Evolutionary conservation across 176 grass and related monocot species (phyloP).

Genomic region (Aegilops speltoides): DNA sequence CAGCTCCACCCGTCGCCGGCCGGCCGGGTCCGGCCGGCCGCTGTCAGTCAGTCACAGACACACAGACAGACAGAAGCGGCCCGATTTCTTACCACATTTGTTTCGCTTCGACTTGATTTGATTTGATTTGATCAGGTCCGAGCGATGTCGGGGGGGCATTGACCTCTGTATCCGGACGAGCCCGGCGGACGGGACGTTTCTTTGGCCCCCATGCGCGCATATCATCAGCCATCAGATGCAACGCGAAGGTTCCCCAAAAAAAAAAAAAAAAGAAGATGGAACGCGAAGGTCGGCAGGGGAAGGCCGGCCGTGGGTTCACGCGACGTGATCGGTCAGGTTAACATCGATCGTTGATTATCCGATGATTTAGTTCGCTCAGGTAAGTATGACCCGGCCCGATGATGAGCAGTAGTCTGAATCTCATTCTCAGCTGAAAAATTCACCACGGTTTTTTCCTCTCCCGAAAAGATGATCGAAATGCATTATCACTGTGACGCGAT

Average conservation of each 20-base stretch:
- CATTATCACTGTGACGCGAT: too few species aligned
- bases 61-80: neutral
- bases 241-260: too few species aligned
- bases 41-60: neutral
- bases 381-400: too few species aligned
- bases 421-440: neutral
- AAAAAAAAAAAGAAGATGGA: too few species aligned
- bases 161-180: neutral
- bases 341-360: too few species aligned
- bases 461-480: too few species aligned
- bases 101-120: neutral
- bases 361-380: too few species aligned
- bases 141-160: too few species aligned
- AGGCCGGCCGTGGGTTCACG: neutral
- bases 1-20: slow-evolving; percentile 21
- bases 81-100: neutral
- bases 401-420: too few species aligned
- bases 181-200: too few species aligned
- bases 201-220: neutral
- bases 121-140: neutral
- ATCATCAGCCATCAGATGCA: slow-evolving; percentile 6
- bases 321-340: neutral
- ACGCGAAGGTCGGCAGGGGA: slow-evolving; percentile 20
- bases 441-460: too few species aligned
- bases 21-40: neutral